Percentiles rank a stretch among this genome's conserved stretches.
These are phyloP conservation scores for Hymenoscyphus infarciens DNA, from an alignment of 2,329 filamentous ascomycete species.

Conservation along the genomic window DNA sequence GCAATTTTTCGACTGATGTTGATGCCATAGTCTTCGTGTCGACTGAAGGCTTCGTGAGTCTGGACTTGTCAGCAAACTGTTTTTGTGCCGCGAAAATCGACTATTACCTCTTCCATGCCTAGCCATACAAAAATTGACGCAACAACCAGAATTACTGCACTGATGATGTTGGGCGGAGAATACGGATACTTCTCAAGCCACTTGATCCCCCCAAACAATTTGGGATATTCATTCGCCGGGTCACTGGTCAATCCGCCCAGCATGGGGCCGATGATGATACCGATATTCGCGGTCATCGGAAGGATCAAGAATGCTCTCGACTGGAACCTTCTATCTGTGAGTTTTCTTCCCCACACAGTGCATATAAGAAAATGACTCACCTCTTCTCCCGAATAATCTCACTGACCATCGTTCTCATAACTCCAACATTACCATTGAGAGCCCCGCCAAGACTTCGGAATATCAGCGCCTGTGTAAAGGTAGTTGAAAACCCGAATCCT, in stretches of 20 bases:
- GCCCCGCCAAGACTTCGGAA: conserved; percentile 58
- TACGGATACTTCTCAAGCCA: conserved; percentile 45
- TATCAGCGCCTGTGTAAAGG: conserved; percentile 57
- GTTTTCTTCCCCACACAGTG: not conserved
- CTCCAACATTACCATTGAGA: conserved; percentile 69
- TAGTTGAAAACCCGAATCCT: conserved; percentile 65
- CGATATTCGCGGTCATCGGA: conserved; percentile 65
- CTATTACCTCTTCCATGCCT: conserved; percentile 35
- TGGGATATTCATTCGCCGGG: conserved; percentile 39
- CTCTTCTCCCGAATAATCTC: conserved; percentile 70
- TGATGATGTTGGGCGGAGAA: conserved; percentile 42
- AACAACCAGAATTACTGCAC: conserved; percentile 36
- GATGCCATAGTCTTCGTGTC: conserved; percentile 32
- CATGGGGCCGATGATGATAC: conserved; percentile 42
- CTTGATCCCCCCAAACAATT: conserved; percentile 38
- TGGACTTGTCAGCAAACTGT: conserved; percentile 25
- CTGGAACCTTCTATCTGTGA: conserved; percentile 33
- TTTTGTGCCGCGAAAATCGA: not conserved
- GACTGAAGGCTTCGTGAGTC: conserved; percentile 38
- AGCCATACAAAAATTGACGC: conserved; percentile 36
- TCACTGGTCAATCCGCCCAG: conserved; percentile 45
- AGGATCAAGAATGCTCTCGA: conserved; percentile 43
- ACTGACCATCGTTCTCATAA: conserved; percentile 71
- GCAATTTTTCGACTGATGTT: conserved; percentile 25
- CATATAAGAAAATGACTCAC: conserved; percentile 34